Base-by-base conservation (phyloP, 371 early-diverging fungal genomes). In the Circinella umbellata region DNA sequence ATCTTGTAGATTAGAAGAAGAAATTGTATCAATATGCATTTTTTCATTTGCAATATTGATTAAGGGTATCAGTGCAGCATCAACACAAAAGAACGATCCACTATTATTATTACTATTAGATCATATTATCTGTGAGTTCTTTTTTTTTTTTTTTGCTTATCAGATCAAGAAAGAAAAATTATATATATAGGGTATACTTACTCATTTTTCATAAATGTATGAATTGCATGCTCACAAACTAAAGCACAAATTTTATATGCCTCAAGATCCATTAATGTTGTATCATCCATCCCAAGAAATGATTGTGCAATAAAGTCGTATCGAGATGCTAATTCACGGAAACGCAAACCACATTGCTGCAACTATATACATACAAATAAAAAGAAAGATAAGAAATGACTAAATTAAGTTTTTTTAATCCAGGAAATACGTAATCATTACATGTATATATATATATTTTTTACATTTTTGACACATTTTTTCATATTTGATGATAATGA, bases 21-120 rank as follows among this genome's bases (percentile, higher is more conserved):
- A 4, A 53, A 6, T 57, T 4, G 36, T 36, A 38, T 49, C 70
- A n/a, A 57, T n/a, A 15, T 63, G 37, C 18, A 37, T 67, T n/a
- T 61, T 10, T 34, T 47, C 20, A 34, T 63, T 47, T 6, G 55
- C 68, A 35, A 49, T 54, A 63, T 72, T 49, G 57, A 73, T 36
- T 55, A 78, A 17, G 14, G 82, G 76, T 53, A 79, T 79, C 13
- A 81, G 42, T 1, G 73, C 66, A 20, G 82, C 78, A 61, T 82
- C 74, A 9, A 79, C 70, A 53, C 75, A 80, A 46, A 76, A 75
- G 48, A 76, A 72, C 6, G 34, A n/a, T 27, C 17, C 37, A n/a
- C 42, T 61, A 9, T 63, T 67, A 5, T 15, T 51, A n/a, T 51
- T 51, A 42, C 6, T 42, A 42, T 9, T 42, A 42, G 2, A 27